Evolutionary conservation across 2,329 filamentous ascomycete species (phyloP).

Genomic region (Colletotrichum musicola): DNA sequence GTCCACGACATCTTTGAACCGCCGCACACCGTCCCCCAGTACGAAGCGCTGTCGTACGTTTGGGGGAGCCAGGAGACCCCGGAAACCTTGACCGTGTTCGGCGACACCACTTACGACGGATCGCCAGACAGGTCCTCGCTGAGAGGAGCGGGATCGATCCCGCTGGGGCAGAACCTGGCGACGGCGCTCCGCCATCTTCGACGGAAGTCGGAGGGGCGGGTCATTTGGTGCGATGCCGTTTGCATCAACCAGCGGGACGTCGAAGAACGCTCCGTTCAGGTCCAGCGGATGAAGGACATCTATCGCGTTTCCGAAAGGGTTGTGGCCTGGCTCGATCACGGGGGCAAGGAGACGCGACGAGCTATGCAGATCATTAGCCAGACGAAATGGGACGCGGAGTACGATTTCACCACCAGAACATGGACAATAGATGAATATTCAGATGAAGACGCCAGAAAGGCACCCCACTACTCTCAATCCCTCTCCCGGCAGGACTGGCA

Average conservation of each 20-base stretch:
- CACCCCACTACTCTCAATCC: neutral
- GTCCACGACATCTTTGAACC: accelerated
- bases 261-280: constrained; percentile 38
- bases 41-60: constrained; percentile 21
- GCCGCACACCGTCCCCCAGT: neutral
- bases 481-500: neutral
- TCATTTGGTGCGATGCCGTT: constrained; percentile 43
- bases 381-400: too few relatives aligned
- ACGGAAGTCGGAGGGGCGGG: neutral
- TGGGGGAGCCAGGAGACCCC: constrained; percentile 9
- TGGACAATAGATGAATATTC: too few relatives aligned
- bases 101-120: neutral
- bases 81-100: neutral
- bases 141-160: neutral
- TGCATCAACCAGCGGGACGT: constrained; percentile 43
- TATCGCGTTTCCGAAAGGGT: constrained; percentile 40
- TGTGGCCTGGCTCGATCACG: constrained; percentile 42
- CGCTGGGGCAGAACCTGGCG: constrained; percentile 6
- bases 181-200: constrained; percentile 11
- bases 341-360: constrained; percentile 25
- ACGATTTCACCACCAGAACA: too few relatives aligned
- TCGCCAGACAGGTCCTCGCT: too few relatives aligned
- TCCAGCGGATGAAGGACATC: constrained; percentile 42
- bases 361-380: too few relatives aligned
- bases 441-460: too few relatives aligned